A percentile compares a stretch with the other conserved stretches of the same genome.
Evolutionary conservation across 129 eudicot species (phyloP).

Genomic region (Rutidosis leptorrhynchoides): DNA sequence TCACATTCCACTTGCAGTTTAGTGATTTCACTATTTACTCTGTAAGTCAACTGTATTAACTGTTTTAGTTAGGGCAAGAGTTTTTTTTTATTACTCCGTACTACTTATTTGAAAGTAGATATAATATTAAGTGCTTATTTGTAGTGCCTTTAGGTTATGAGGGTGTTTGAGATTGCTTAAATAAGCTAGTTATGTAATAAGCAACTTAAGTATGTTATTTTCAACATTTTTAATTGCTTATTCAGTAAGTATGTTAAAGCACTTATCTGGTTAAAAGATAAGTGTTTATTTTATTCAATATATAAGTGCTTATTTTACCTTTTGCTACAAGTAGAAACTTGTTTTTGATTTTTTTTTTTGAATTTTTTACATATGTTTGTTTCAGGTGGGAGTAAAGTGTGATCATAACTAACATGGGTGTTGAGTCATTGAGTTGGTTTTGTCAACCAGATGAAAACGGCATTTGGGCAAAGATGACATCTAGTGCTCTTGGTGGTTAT

Average conservation of each 20-base stretch:
- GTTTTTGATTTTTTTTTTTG: no score
- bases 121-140: no score
- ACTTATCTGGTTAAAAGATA: background rate
- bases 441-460: conserved; percentile 64
- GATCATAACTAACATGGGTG: conserved; percentile 33
- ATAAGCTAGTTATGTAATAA: background rate
- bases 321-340: background rate
- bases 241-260: no score
- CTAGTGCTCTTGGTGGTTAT: conserved; percentile 63
- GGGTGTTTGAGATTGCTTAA: background rate
- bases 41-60: background rate
- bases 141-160: background rate
- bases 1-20: background rate
- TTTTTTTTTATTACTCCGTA: no score
- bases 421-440: conserved; percentile 57
- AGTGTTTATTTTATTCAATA: background rate
- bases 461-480: conserved; percentile 54
- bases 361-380: background rate
- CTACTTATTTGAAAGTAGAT: no score
- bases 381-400: background rate
- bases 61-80: background rate
- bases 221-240: no score
- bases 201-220: no score
- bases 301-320: background rate
- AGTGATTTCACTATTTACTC: background rate